Evolutionary conservation across 306 rosid species (phyloP).

Genomic region (barrel medic (Medicago truncatula)): MtrunA17r5.0-ANR NC_053045.1:50818501-50819000

Average conservation of each 20-base stretch:
- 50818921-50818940: constrained; percentile 47
- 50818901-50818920: constrained; percentile 45
- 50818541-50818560: constrained; percentile 40
- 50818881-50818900: constrained; percentile 42
- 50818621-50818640: constrained; percentile 44
- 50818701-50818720: constrained; percentile 36
- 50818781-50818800: constrained; percentile 35
- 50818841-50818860: constrained; percentile 43
- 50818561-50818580: constrained; percentile 43
- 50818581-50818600: constrained; percentile 34
- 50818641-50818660: constrained; percentile 35
- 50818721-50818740: neutral
- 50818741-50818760: neutral
- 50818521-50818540: constrained; percentile 42
- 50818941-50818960: neutral
- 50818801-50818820: constrained; percentile 39
- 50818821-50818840: constrained; percentile 37
- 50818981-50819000: too few relatives aligned
- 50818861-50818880: constrained; percentile 24
- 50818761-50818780: neutral
- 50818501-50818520: constrained; percentile 39
- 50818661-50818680: constrained; percentile 44
- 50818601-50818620: constrained; percentile 47
- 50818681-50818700: constrained; percentile 46
- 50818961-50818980: constrained; percentile 7